These are phyloP conservation scores for Pestalotiopsis sp. DNA, from an alignment of 2,329 filamentous ascomycete species.

Conservation along the genomic window DNA sequence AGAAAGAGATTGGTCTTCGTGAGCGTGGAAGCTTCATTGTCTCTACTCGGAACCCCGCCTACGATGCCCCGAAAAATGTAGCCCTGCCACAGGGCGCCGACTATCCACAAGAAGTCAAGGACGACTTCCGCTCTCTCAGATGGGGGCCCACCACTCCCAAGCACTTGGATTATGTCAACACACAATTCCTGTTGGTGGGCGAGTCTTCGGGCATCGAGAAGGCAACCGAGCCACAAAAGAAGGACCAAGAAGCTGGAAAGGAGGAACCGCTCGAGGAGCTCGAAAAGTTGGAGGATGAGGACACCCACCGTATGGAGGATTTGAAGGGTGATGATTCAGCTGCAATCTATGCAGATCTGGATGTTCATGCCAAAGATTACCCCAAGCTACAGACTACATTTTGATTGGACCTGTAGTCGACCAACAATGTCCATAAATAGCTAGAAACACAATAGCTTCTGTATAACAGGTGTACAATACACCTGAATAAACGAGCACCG, in stretches of 20 bases:
- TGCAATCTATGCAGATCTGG: constrained; percentile 51
- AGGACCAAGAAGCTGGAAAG: constrained; percentile 61
- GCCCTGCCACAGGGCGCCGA: constrained; percentile 66
- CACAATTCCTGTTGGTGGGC: constrained; percentile 80
- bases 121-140: constrained; percentile 72
- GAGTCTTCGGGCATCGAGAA: constrained; percentile 61
- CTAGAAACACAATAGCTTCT: neutral
- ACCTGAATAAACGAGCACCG: neutral
- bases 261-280: constrained; percentile 71
- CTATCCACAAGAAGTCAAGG: constrained; percentile 70
- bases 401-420: constrained; percentile 15
- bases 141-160: constrained; percentile 77
- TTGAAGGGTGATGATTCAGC: constrained; percentile 49
- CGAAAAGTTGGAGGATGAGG: constrained; percentile 75
- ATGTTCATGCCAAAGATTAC: constrained; percentile 59
- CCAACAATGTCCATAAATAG: neutral
- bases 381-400: constrained; percentile 65
- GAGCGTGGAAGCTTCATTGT: constrained; percentile 77
- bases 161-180: constrained; percentile 73
- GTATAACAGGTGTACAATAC: neutral
- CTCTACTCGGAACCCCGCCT: constrained; percentile 79
- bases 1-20: constrained; percentile 73
- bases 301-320: constrained; percentile 64
- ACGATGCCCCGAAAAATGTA: constrained; percentile 65
- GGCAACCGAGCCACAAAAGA: constrained; percentile 56